Percentiles rank a stretch among this genome's conserved stretches.
Evolutionary conservation across 2,329 filamentous ascomycete species (phyloP).

Genomic region (Penicillium expansum): DNA sequence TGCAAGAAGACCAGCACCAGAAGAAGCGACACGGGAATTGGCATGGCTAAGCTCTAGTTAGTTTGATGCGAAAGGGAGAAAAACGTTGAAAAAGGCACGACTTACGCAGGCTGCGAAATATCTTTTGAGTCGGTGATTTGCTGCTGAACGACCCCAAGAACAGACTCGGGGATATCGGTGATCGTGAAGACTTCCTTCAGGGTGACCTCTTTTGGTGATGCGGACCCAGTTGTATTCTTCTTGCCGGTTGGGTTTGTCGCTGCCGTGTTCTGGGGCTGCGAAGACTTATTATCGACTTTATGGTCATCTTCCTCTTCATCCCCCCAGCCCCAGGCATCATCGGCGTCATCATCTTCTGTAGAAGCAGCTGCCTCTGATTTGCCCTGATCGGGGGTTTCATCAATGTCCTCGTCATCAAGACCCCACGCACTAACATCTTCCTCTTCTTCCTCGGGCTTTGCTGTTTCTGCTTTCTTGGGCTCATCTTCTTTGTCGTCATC

Average conservation of each 20-base stretch:
- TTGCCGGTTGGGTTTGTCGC: constrained; percentile 24
- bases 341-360: constrained; percentile 39
- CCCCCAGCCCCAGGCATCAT: constrained; percentile 82
- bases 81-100: constrained; percentile 2
- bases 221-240: constrained; percentile 14
- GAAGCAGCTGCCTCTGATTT: constrained; percentile 14
- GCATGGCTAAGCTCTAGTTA: constrained; percentile 31
- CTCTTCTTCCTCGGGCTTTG: constrained; percentile 34
- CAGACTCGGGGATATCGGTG: constrained; percentile 78
- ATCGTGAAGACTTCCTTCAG: constrained; percentile 84
- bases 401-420: constrained; percentile 45
- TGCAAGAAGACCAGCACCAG: constrained; percentile 44
- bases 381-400: constrained; percentile 29
- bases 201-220: constrained; percentile 62
- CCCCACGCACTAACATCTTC: constrained; percentile 53
- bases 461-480: constrained; percentile 15
- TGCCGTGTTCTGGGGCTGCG: constrained; percentile 20
- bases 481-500: constrained; percentile 61
- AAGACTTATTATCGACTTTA: constrained; percentile 24
- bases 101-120: constrained; percentile 39
- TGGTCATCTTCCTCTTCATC: constrained; percentile 56
- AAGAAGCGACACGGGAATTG: constrained; percentile 40
- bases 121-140: constrained; percentile 44
- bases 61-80: background rate
- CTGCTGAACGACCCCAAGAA: constrained; percentile 49